Evolutionary conservation across 495 filamentous ascomycete species (phyloP).

Genomic region (Penicillium ochrochloron): DNA sequence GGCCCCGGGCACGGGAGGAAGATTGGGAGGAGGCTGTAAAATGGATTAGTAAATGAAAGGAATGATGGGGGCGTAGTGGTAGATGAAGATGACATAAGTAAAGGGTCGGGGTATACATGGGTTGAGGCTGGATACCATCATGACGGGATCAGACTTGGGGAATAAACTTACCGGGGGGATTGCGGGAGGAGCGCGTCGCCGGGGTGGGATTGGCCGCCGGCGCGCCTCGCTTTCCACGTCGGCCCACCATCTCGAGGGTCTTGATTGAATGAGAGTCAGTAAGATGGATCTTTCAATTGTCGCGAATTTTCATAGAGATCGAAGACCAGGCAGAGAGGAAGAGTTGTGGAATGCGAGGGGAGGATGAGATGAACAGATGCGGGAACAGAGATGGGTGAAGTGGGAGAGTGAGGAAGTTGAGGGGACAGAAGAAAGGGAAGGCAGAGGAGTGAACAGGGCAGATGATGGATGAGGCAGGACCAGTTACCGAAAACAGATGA

Average conservation of each 20-base stretch:
- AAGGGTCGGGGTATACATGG: background rate
- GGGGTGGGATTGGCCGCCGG: conserved; percentile 22
- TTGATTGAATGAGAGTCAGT: conserved; percentile 21
- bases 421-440: conserved; percentile 8
- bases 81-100: background rate
- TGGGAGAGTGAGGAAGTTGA: background rate
- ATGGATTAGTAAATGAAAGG: conserved; percentile 11
- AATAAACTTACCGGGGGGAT: conserved; percentile 22
- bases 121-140: background rate
- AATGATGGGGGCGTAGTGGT: background rate
- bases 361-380: conserved; percentile 3
- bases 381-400: conserved; percentile 1
- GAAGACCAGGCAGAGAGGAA: background rate
- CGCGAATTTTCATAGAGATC: no score
- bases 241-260: conserved; percentile 40
- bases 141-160: background rate
- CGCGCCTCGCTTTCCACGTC: conserved; percentile 28
- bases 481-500: background rate
- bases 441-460: background rate
- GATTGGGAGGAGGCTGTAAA: conserved; percentile 3
- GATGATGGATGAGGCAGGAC: background rate
- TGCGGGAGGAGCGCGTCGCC: conserved; percentile 32
- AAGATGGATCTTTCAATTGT: background rate
- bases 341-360: background rate
- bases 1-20: conserved; percentile 14